Base-by-base conservation (phyloP, 768 basidiomycete species). In the Scleroderma citrinum region DNA sequence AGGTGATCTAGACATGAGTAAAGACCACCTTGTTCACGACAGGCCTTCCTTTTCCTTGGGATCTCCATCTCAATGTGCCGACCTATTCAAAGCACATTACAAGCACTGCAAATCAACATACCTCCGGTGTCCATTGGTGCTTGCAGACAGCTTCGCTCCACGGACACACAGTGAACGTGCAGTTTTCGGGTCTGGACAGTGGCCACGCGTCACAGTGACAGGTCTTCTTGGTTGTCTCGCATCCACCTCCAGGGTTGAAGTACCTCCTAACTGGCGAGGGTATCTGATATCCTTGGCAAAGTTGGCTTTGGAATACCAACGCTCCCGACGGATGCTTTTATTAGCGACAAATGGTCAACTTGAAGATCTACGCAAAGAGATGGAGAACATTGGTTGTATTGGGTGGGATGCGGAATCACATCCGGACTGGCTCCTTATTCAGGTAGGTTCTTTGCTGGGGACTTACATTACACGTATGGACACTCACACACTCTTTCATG, bases 1-100 rank as follows among this genome's bases (percentile, higher is more conserved):
- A 12, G 7, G 50, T 13, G 48, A 38, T 19, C 46, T 58, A 4
- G 32, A 38, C 8, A 12, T 19, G 32, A 64, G 54, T 20, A 59
- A 42, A 36, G 41, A 53, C 7, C 49, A 46, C n/a, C 8, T 50
- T 44, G 31, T 53, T 50, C 50, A 14, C 1, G 47, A 59, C 10
- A 13, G 6, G 26, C 29, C 5, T 2, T 24, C 46, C n/a, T 7
- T 29, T 2, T 24, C 46, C n/a, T 7, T 29, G 4, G 7, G 7
- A 40, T 11, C 20, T 26, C 45, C 14, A 10, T 26, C n/a, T 37
- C 36, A 37, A 12, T 23, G 19, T 12, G 19, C 23, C 5, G 11
- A 39, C 19, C 14, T n/a, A 5, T 13, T 39, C 17, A 39, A 13
- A 39, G n/a, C 20, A 11, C 38, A 39, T 29, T 8, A 29, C 8